phyloP scores from a whole-genome alignment of 2,329 filamentous ascomycete genomes.

The Penicillium rolfsii region DNA sequence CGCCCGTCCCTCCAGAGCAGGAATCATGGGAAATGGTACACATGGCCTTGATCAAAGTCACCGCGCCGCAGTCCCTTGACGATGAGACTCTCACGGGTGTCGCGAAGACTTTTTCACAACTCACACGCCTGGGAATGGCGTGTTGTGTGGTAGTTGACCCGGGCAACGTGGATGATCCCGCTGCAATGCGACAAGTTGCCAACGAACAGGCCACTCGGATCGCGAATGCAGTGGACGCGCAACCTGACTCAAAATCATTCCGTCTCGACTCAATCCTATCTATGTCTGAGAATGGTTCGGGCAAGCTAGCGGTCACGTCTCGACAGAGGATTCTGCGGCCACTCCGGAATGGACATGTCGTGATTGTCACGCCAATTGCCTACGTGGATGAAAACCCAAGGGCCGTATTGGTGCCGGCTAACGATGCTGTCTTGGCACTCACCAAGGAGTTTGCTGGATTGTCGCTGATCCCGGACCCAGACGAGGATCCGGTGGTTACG shows the following conservation, averaged over 20 bases:
- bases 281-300: conserved; percentile 36
- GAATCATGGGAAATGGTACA: conserved; percentile 61
- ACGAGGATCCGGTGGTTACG: conserved; percentile 49
- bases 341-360: conserved; percentile 68
- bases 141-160: conserved; percentile 80
- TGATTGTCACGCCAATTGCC: conserved; percentile 69
- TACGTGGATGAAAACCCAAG: conserved; percentile 57
- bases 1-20: conserved; percentile 45
- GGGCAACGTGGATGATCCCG: conserved; percentile 53
- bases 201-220: conserved; percentile 72
- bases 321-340: conserved; percentile 65
- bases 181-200: conserved; percentile 51
- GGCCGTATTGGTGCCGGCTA: conserved; percentile 55
- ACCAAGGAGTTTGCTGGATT: conserved; percentile 75
- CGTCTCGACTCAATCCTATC: conserved; percentile 64
- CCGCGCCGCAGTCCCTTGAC: conserved; percentile 71
- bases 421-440: conserved; percentile 74
- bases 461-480: conserved; percentile 50
- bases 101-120: conserved; percentile 79
- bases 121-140: conserved; percentile 77
- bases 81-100: conserved; percentile 72
- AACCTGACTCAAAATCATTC: conserved; percentile 69
- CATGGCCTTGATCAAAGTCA: conserved; percentile 83
- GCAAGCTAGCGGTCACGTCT: conserved; percentile 43
- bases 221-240: conserved; percentile 72